Evolutionary conservation across 192 early-diverging fungal species (phyloP).

Genomic region (Dimargaris xerosporica): DNA sequence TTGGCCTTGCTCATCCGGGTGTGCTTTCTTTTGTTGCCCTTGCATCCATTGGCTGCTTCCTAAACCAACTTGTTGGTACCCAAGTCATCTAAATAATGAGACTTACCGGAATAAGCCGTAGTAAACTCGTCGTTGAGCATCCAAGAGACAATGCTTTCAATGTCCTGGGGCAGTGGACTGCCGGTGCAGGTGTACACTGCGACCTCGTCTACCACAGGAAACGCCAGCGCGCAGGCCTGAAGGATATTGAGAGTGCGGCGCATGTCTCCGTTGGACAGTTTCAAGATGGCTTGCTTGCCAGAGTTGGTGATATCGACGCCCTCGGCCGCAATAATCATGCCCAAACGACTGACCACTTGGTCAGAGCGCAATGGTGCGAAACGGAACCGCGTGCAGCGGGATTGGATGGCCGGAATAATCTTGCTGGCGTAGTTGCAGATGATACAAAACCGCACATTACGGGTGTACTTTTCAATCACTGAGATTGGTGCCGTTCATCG

Average conservation of each 20-base stretch:
- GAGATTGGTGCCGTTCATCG: too few species aligned
- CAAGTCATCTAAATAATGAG: neutral
- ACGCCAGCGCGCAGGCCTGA: slow-evolving; percentile 83
- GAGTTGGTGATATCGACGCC: slow-evolving; percentile 64
- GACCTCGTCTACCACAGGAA: slow-evolving; percentile 52
- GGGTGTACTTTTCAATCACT: slow-evolving; percentile 92
- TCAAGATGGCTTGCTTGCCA: slow-evolving; percentile 65
- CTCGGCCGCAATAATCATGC: slow-evolving; percentile 54
- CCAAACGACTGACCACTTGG: slow-evolving; percentile 65
- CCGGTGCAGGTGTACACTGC: slow-evolving; percentile 88
- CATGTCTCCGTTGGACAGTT: slow-evolving; percentile 92
- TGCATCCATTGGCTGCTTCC: neutral
- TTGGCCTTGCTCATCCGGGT: too few species aligned
- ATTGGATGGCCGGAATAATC: slow-evolving; percentile 87
- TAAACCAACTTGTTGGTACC: neutral
- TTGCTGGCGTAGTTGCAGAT: slow-evolving; percentile 44
- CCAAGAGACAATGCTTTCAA: slow-evolving; percentile 57
- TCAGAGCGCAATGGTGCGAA: slow-evolving; percentile 79
- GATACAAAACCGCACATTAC: slow-evolving; percentile 84
- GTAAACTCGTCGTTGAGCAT: slow-evolving; percentile 80
- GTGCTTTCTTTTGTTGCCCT: neutral
- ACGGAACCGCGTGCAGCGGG: slow-evolving; percentile 90
- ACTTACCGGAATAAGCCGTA: slow-evolving; percentile 44
- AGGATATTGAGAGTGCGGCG: slow-evolving; percentile 88
- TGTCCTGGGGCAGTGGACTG: slow-evolving; percentile 73